Conservation (phyloP, 225 moss, liverwort and hornwort genomes). For the Marchantia paleacea region DNA sequence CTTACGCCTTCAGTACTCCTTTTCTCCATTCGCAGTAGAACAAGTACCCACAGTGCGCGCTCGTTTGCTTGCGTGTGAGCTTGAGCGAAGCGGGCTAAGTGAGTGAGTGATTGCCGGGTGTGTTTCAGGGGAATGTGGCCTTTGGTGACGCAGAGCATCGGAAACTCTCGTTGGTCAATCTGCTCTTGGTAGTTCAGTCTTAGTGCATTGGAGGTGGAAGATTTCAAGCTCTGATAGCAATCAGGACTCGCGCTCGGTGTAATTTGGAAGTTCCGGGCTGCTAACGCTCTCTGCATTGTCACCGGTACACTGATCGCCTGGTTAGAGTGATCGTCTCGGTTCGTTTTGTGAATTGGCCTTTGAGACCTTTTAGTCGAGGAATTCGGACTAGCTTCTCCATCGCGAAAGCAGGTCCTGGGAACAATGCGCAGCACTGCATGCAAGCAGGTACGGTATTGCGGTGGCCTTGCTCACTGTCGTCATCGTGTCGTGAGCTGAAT, state of each 20-base stretch:
- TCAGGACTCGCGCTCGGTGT: background rate
- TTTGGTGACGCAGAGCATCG: background rate
- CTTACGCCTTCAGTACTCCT: background rate
- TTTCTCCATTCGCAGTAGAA: background rate
- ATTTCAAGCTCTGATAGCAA: background rate
- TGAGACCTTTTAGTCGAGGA: background rate
- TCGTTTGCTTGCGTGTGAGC: background rate
- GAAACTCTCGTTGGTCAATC: background rate
- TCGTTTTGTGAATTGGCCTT: background rate
- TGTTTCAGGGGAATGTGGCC: background rate
- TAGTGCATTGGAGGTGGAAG: background rate
- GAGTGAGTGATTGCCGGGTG: background rate
- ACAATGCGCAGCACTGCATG: constrained; percentile 16
- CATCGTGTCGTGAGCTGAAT: too few relatives aligned
- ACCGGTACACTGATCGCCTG: background rate
- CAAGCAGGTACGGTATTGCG: constrained; percentile 17
- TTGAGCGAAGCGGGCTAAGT: background rate
- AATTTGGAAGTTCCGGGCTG: background rate
- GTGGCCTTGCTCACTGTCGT: too few relatives aligned
- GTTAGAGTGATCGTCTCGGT: background rate
- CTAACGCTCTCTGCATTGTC: background rate
- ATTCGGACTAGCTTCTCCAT: background rate
- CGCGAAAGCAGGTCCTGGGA: background rate
- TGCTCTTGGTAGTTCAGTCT: background rate
- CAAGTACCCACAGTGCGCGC: too few relatives aligned